Evolutionary conservation across 805 yeast species (phyloP).

Genomic region (Candida xiaguanensis): DNA sequence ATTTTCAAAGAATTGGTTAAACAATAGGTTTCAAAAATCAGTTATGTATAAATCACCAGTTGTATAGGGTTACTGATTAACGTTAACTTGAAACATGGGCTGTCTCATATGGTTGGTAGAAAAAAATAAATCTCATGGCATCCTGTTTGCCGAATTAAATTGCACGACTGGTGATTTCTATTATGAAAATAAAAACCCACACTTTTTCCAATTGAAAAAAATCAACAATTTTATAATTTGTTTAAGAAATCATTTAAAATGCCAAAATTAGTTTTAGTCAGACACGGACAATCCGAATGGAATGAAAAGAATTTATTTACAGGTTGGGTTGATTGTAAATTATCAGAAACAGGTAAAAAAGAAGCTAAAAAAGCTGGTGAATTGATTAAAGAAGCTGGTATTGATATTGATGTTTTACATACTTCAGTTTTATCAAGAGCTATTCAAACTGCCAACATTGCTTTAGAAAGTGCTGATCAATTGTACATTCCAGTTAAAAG

Average conservation of each 20-base stretch:
- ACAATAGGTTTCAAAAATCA: too few species aligned
- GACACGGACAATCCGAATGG: constrained; percentile 99
- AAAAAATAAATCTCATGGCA: constrained; percentile 1
- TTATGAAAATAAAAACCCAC: not conserved
- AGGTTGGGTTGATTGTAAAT: constrained; percentile 96
- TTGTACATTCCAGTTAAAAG: constrained; percentile 88
- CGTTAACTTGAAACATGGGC: too few species aligned
- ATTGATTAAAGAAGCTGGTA: constrained; percentile 79
- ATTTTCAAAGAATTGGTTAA: too few species aligned
- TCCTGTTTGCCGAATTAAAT: constrained; percentile 2
- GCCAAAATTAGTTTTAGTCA: constrained; percentile 79
- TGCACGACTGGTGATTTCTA: constrained; percentile 7
- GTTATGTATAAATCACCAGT: too few species aligned
- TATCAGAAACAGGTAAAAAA: constrained; percentile 77
- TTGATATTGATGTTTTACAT: constrained; percentile 82
- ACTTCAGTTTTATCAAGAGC: constrained; percentile 93
- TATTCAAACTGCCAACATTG: constrained; percentile 95
- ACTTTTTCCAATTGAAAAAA: constrained; percentile 1
- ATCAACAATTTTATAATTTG: not conserved
- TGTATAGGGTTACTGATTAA: too few species aligned
- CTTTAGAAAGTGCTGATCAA: constrained; percentile 83
- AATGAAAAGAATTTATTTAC: constrained; percentile 96
- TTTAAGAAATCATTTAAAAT: constrained; percentile 13
- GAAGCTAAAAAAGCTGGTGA: constrained; percentile 95
- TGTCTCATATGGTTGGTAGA: not conserved